Percentiles rank a stretch among this genome's conserved stretches.
These are phyloP conservation scores for Rhodotorula sp. DNA, from an alignment of 1,284 basidiomycete genomes.

Conservation along the genomic window DNA sequence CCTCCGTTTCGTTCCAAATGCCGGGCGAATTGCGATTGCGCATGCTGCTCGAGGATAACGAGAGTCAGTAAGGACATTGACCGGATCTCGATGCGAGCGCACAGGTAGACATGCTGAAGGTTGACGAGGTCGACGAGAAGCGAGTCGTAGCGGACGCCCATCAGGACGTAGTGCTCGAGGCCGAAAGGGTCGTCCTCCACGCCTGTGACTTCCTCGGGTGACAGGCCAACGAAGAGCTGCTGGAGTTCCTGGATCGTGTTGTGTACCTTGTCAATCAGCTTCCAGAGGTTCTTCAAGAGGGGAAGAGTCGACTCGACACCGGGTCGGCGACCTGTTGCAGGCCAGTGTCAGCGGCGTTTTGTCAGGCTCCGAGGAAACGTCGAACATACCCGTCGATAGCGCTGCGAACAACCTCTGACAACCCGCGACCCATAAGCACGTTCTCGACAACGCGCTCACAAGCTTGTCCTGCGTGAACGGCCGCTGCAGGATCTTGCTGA, in stretches of 20 bases:
- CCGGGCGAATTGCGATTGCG: conserved; percentile 16
- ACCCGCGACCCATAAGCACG: conserved; percentile 29
- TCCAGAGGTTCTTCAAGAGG: conserved; percentile 32
- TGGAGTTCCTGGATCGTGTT: conserved; percentile 32
- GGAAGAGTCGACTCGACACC: conserved; percentile 12
- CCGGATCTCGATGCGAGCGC: not conserved
- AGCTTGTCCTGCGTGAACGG: conserved; percentile 18
- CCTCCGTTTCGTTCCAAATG: conserved; percentile 10
- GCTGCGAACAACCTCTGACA: conserved; percentile 26
- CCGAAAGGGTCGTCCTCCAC: conserved; percentile 24
- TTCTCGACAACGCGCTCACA: conserved; percentile 4
- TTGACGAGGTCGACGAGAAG: conserved; percentile 32
- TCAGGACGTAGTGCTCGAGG: conserved; percentile 35
- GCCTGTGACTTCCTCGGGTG: conserved; percentile 10
- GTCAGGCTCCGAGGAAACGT: too few relatives aligned
- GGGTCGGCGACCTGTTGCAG: conserved; percentile 18
- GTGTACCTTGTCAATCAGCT: conserved; percentile 35
- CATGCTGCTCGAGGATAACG: not conserved
- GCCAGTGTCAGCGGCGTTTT: too few relatives aligned
- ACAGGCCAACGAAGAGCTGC: conserved; percentile 28
- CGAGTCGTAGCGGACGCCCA: conserved; percentile 35
- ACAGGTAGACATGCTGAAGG: conserved; percentile 28
- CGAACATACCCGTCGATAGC: conserved; percentile 23
- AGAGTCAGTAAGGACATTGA: not conserved
- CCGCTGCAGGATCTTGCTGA: conserved; percentile 12